Evolutionary conservation across 1,139 yeast genomes (phyloP).

Genomic region (Lodderomyces beijingensis): DNA sequence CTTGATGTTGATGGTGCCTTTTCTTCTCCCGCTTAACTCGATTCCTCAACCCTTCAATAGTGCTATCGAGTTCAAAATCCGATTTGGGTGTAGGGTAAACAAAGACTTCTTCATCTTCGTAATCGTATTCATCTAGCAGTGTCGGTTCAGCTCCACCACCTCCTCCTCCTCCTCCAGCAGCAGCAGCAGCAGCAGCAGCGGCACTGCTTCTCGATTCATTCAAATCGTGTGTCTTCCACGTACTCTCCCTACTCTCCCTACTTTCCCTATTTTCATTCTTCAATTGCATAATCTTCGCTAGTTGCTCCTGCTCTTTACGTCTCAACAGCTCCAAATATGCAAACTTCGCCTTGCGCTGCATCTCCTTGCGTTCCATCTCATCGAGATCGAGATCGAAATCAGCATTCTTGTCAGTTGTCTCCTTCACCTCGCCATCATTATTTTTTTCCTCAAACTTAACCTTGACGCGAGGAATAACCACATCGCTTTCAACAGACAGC

Average conservation of each 20-base stretch:
- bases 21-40: no score
- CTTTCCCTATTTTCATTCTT: not conserved
- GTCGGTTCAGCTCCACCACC: no score
- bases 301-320: constrained; percentile 1
- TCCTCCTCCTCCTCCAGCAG: no score
- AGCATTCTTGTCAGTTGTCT: not conserved
- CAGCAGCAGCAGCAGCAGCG: no score
- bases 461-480: no score
- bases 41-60: no score
- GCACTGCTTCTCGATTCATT: no score
- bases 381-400: not conserved
- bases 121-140: no score
- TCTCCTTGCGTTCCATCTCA: constrained; percentile 1
- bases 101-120: constrained; percentile 1
- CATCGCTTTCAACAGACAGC: no score
- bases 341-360: not conserved
- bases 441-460: not conserved
- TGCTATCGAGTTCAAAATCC: not conserved
- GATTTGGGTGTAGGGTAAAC: constrained; percentile 1
- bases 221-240: not conserved
- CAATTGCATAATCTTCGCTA: not conserved
- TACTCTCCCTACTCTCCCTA: not conserved
- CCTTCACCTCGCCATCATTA: not conserved
- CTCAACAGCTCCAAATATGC: not conserved
- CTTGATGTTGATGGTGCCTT: no score